Base-by-base conservation (phyloP, 805 yeast genomes). In the Sporopachydermia quercuum region DNA sequence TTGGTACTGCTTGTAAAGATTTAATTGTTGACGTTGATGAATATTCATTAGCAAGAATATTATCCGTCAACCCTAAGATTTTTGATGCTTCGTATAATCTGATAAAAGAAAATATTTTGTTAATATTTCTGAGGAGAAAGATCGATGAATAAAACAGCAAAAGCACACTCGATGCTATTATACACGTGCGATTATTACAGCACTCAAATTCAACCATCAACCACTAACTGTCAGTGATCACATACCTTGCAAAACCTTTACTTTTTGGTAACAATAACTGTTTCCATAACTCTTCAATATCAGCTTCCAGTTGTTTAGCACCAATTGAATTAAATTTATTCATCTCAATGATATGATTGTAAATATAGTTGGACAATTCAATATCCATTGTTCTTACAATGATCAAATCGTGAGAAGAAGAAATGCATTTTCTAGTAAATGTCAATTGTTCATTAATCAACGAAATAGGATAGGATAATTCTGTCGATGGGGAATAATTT, bases 291-390 rank as follows among this genome's bases (percentile, higher is more conserved):
- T 44, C 47, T 3, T 45, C 43, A 5, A 63, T 43, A 42, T 65
- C 70, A 3, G 39, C 41, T 4, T 43, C 43, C 16, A 68, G 49
- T 39, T 58, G 63, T 5, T 27, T 11, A 2, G 64, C 67, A 3
- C 69, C 68, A 5, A 35, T 19, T 3, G 19, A 17, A 11, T 53
- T 51, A 48, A 67, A 68, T 37, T 46, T 50, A 43, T 60, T 60
- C 5, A 62, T 61, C 44, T 56, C 55, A 5, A 66, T 50, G 11
- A 68, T 53, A 39, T 58, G 57, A 18, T 51, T 56, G 50, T 60
- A 62, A 38, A 68, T 51, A 39, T 63, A 62, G 15, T 45, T 45
- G 2, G 61, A 53, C n/a, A 67, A 40, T 2, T 52, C 49, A 3
- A 40, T 37, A 1, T 62, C 49, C 5, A 65, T 42, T 6, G 41